Base-by-base conservation (phyloP, 192 early-diverging fungal genomes). In the Podila verticillata region DNA sequence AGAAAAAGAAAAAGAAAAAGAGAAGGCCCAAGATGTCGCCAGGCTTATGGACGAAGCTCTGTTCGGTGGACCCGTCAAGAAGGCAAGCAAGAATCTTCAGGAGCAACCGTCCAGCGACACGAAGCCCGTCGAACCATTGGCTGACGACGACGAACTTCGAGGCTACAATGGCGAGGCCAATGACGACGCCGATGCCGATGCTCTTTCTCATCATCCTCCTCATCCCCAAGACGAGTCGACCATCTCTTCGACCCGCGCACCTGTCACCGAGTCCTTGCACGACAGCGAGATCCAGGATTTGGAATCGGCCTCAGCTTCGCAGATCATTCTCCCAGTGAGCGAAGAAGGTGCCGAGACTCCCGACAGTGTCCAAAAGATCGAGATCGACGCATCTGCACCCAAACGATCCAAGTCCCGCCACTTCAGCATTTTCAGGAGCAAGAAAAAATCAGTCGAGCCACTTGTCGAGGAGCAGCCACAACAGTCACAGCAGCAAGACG, bases 11-110 rank as follows among this genome's bases (percentile, higher is more conserved):
- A 54, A 12, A 12, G 51, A 54, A 26, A 60, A 60, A 29, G 58
- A 60, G 31, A 60, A 24, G 19, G 29, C 58, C 1, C 28, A 19
- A 20, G 58, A 68, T 9, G 66, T 72, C 5, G 77, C 77, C 22
- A 68, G 47, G n/a, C 49, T 80, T 5, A 80, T 80, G 70, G 77
- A 80, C 20, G 70, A 80, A 10, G 77, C 77, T 49, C 7, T 80
- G 57, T 80, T 80, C 36, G 74, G 74, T 30, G 60, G 63, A n/a
- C 12, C 31, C 1, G 7, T 54, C 51, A 54, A 54, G 24, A 54
- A 3, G 24, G 51, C 24, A 0, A 62, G 56, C 26, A 65, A 72
- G 36, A 39, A 57, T 2, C 66, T 32, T 32, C 39, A 62, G 1
- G 61, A 72, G 13, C 59, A 44, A 9, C 34, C 32, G 10, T 4